These are phyloP conservation scores for Starmerella asiatica DNA, from an alignment of 805 yeast species.

Conservation along the genomic window DNA sequence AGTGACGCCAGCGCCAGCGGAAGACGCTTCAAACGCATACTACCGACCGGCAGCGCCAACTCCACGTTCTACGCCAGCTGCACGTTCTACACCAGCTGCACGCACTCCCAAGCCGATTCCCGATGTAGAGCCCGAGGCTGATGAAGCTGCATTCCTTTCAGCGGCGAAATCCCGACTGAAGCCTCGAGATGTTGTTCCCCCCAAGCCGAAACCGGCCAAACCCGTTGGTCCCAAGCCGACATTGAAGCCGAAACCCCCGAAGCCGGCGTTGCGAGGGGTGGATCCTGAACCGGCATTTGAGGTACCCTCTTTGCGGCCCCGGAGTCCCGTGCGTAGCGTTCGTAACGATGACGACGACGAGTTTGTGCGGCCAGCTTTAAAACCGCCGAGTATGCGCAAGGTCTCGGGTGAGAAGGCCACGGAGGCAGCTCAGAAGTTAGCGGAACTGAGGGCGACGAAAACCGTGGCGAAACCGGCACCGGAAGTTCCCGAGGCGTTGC, in stretches of 20 bases:
- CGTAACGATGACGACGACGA: constrained; percentile 1
- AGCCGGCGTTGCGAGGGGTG: neutral
- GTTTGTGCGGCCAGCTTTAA: constrained; percentile 5
- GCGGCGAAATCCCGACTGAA: neutral
- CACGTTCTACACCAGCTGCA: neutral
- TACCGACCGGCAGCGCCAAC: neutral
- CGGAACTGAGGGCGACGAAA: constrained; percentile 16
- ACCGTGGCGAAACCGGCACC: constrained; percentile 12
- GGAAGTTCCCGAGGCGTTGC: constrained; percentile 15
- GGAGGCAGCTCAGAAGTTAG: constrained; percentile 15
- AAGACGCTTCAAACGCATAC: neutral
- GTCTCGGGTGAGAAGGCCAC: constrained; percentile 10
- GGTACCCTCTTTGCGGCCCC: constrained; percentile 9
- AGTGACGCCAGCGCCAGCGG: neutral
- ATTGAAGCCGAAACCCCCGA: constrained; percentile 2
- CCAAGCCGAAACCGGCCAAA: neutral
- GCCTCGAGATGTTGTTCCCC: neutral
- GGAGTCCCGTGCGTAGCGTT: constrained; percentile 1
- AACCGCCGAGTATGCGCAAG: constrained; percentile 13
- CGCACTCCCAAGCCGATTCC: too few relatives aligned
- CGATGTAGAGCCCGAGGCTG: neutral
- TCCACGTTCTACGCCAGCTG: neutral
- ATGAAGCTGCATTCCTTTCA: neutral
- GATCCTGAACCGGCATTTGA: constrained; percentile 4
- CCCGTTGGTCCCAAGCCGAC: constrained; percentile 4